These are phyloP conservation scores for Cercophora scortea DNA, from an alignment of 495 filamentous ascomycete species.

Conservation along the genomic window DNA sequence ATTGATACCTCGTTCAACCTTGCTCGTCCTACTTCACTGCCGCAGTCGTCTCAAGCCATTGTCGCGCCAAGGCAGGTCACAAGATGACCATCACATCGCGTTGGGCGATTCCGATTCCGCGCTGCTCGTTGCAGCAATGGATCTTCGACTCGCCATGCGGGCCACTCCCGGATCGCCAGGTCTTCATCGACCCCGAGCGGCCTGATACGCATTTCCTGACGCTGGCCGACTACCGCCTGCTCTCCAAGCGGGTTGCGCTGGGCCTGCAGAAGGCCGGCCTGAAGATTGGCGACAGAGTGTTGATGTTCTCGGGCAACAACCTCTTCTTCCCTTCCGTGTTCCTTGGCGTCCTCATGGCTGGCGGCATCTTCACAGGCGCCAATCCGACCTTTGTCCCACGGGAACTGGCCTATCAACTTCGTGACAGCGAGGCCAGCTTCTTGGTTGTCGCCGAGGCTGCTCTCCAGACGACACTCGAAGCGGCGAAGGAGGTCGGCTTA, in stretches of 20 bases:
- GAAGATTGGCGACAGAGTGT: conserved; percentile 59
- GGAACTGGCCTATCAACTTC: conserved; percentile 68
- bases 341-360: conserved; percentile 67
- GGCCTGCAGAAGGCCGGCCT: conserved; percentile 62
- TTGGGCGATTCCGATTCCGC: conserved; percentile 31
- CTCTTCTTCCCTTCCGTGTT: conserved; percentile 68
- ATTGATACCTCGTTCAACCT: too few relatives aligned
- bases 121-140: conserved; percentile 32
- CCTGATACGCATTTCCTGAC: conserved; percentile 36
- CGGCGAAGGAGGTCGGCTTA: conserved; percentile 60
- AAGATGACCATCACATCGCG: conserved; percentile 36
- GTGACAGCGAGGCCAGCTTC: conserved; percentile 59
- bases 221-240: conserved; percentile 50
- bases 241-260: conserved; percentile 62
- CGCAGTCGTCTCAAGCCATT: too few relatives aligned
- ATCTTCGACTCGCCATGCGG: conserved; percentile 26
- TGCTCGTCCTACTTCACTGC: too few relatives aligned
- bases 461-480: conserved; percentile 57
- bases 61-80: too few relatives aligned
- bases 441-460: conserved; percentile 50
- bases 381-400: conserved; percentile 66
- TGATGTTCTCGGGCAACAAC: conserved; percentile 65
- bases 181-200: conserved; percentile 50
- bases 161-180: conserved; percentile 24
- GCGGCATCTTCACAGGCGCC: conserved; percentile 71